A percentile compares a stretch with the other conserved stretches of the same genome.
Evolutionary conservation across 768 basidiomycete species (phyloP).

Genomic region (Naganishia kalamii): DNA sequence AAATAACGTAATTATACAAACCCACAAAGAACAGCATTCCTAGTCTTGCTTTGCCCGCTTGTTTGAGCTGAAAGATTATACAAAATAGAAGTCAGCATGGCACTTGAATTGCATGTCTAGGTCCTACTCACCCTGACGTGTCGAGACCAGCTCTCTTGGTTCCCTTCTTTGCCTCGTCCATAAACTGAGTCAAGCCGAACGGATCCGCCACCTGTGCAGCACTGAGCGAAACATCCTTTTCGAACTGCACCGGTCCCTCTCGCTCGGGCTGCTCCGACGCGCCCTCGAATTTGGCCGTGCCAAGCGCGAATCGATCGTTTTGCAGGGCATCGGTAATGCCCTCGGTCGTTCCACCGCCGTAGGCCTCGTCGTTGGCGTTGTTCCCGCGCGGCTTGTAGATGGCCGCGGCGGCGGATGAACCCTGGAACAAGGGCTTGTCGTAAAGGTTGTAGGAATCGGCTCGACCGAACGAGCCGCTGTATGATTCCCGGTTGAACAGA

Average conservation of each 20-base stretch:
- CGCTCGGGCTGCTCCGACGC: conserved; percentile 59
- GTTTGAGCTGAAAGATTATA: not conserved
- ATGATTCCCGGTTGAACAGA: conserved; percentile 91
- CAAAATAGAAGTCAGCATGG: not conserved
- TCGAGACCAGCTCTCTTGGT: conserved; percentile 60
- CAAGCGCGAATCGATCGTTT: conserved; percentile 89
- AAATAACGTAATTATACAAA: conserved; percentile 2
- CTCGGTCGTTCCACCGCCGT: conserved; percentile 90
- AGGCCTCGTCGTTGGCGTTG: conserved; percentile 83
- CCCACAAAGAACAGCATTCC: not conserved
- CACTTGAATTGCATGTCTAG: not conserved
- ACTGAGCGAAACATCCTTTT: conserved; percentile 62
- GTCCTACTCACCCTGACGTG: conserved; percentile 24
- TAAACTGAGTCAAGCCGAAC: conserved; percentile 91
- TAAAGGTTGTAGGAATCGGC: conserved; percentile 93
- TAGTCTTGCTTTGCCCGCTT: conserved; percentile 25
- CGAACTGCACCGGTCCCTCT: conserved; percentile 95
- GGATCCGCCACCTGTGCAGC: conserved; percentile 62
- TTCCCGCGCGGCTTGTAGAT: conserved; percentile 95
- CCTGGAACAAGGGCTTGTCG: conserved; percentile 91
- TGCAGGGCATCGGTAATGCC: conserved; percentile 83
- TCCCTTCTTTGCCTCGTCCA: conserved; percentile 95
- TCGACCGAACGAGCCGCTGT: conserved; percentile 72
- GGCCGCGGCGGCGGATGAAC: conserved; percentile 94
- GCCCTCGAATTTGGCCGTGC: conserved; percentile 87